phyloP scores from a whole-genome alignment of 306 rosid species.

The Glycine latifolia region DNA sequence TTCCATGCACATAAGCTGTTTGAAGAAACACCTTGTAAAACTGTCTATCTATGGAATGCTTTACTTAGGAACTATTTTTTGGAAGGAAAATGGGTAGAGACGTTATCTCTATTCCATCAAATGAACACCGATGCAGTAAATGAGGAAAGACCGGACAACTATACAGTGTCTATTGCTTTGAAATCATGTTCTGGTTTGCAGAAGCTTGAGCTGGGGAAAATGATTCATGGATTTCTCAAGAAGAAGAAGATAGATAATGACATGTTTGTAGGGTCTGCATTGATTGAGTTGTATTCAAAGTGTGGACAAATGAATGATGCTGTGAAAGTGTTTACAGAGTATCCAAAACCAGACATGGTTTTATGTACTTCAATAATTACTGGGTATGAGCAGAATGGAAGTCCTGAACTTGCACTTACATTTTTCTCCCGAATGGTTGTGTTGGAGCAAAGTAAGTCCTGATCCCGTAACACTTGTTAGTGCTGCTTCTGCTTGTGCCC shows the following conservation, averaged over 20 bases:
- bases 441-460: conserved; percentile 48
- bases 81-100: conserved; percentile 62
- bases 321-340: conserved; percentile 59
- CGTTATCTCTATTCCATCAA: conserved; percentile 56
- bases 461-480: conserved; percentile 77
- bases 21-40: conserved; percentile 63
- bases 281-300: conserved; percentile 72
- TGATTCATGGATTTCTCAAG: conserved; percentile 69
- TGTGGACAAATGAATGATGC: conserved; percentile 73
- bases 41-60: conserved; percentile 71
- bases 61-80: conserved; percentile 63
- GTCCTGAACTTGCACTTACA: conserved; percentile 59
- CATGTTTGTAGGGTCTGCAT: conserved; percentile 75
- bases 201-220: conserved; percentile 57
- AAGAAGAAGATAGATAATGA: conserved; percentile 56
- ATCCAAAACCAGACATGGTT: conserved; percentile 70
- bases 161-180: conserved; percentile 61
- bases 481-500: conserved; percentile 75
- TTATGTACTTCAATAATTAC: conserved; percentile 74
- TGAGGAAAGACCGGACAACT: conserved; percentile 64
- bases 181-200: conserved; percentile 66
- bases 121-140: conserved; percentile 51
- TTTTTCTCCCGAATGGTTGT: conserved; percentile 67
- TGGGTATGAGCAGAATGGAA: conserved; percentile 72
- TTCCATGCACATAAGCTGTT: conserved; percentile 61